Evolutionary conservation across 441 rosid genomes (phyloP), one percentile per base, ranked within the genome.

Genomic region (Populus hybrid): DNA sequence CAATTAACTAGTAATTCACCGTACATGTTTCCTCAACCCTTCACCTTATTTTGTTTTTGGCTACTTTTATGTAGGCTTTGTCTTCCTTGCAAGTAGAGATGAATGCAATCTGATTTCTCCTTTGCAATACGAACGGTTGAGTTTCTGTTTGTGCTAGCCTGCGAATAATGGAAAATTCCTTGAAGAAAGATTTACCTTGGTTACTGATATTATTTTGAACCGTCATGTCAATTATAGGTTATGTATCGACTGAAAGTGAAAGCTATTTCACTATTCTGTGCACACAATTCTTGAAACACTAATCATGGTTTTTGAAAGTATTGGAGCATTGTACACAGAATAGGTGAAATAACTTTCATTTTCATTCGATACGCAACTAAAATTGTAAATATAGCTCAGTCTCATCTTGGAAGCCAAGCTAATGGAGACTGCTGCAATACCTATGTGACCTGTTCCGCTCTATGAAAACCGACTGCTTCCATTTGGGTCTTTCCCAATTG

Each of bases 1-100:
- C 6, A 9, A 20, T 84, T 33, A 78, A 65, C 75, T 85, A 64
- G 85, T 85, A 77, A 74, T 82, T 82, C 69, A 35, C 80, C 80
- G 5, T 50, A 73, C 75, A 76, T 65, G 23, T 23, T 42, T 18
- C n/a, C 4, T 64, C 53, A 21, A 42, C 56, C 16, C 56, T 14
- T 14, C 20, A 45, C 4, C 14, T 12, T 12, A 28, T 38, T 38
- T 10, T 14, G 8, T 10, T 14, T 45, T 14, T 45, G 6, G 5
- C 20, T 45, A 45, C 56, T 45, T 45, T 45, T 45, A 14, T 45
- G 29, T 14, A 45, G 56, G 56, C 56, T 45, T 4, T 14, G 16
- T 45, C 56, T 14, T 45, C 56, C 56, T 45, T 45, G 56, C 56
- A 45, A 45, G 6, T 45, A 14, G 56, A 45, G 56, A 45, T 45